Base-by-base conservation (phyloP, 176 grass and related monocot genomes). In the Cymbopogon citratus region DNA sequence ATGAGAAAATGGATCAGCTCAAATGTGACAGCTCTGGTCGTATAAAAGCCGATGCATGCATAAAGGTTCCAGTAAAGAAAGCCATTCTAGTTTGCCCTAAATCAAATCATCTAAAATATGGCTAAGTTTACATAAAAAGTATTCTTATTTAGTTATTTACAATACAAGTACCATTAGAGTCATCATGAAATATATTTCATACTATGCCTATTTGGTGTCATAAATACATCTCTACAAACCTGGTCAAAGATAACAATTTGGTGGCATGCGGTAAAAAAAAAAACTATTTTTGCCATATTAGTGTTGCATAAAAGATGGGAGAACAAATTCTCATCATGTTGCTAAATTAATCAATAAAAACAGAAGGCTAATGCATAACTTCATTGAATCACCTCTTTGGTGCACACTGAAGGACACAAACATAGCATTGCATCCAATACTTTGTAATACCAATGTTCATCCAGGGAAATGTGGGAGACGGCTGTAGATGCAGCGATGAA, bases 371-470 rank as follows among this genome's bases (percentile, higher is more conserved):
- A 71, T 31, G 57, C 38, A 72, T 25, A 85, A 54, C 4, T 54
- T 72, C 6, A 74, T 28, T 66, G 16, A 1, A 14, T 81, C 87
- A 76, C 19, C 25, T 40, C 33, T 43, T 85, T 5, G 68, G 57
- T 27, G 44, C 34, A 66, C 18, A 85, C 49, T 88, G 83, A 77
- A 92, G 71, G 44, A 91, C 35, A 54, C 83, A 88, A 78, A 6
- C n/a, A 66, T 26, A 73, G 71, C 90, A 93, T 23, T 87, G 73
- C 36, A 77, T 81, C 92, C 86, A 98, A 77, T 95, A 98, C 57
- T 94, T 84, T 71, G 27, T 41, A n/a, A 78, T 87, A 57, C 79
- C 49, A 80, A 94, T 79, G 66, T 91, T 78, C 88, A 94, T 93
- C 90, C 92, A 94, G 35, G 86, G 86, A 33, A 85, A 74, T 6